Base-by-base conservation (phyloP, 129 eudicot genomes). In the Ambrosia artemisiifolia region DNA sequence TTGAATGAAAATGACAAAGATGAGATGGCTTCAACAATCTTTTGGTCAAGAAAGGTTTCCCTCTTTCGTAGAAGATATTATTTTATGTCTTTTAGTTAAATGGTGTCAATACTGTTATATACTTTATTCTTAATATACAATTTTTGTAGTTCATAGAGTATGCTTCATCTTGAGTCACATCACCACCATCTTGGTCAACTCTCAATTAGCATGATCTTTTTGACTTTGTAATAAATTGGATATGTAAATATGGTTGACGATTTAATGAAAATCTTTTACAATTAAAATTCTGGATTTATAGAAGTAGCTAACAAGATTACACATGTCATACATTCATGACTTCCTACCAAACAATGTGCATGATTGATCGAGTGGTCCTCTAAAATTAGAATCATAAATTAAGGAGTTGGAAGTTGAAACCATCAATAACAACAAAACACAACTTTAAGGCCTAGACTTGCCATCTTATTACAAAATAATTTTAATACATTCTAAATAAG, bases 231-330 rank as follows among this genome's bases (percentile, higher is more conserved):
- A 76, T 76, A 44, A 46, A 57, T 61, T 44, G 43, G 74, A 35
- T 76, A 13, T 75, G 33, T 50, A 67, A 75, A 75, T 75, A 56
- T 67, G 51, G 80, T 76, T 76, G 80, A 76, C 75, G 20, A 57
- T 44, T 32, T 18, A 57, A 7, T 57, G 35, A 32, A 12, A 46
- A 18, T 49, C 44, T 57, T 59, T 43, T 46, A 51, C 47, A 67
- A 46, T 43, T 46, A 18, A 76, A 57, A 48, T 68, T 38, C 47
- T 76, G 63, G 51, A 62, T 60, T 32, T 46, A 33, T 18, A 46
- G 48, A 46, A 76, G 50, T 67, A 34, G 32, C 51, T 67, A 55
- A 55, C 40, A 76, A 32, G 43, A 34, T 57, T 56, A 76, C 80
- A 76, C 80, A 56, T 57, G 80, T 57, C 80, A 57, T 46, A 20